phyloP scores from a whole-genome alignment of 2,329 filamentous ascomycete genomes.

The Didymosphaeria variabile region DNA sequence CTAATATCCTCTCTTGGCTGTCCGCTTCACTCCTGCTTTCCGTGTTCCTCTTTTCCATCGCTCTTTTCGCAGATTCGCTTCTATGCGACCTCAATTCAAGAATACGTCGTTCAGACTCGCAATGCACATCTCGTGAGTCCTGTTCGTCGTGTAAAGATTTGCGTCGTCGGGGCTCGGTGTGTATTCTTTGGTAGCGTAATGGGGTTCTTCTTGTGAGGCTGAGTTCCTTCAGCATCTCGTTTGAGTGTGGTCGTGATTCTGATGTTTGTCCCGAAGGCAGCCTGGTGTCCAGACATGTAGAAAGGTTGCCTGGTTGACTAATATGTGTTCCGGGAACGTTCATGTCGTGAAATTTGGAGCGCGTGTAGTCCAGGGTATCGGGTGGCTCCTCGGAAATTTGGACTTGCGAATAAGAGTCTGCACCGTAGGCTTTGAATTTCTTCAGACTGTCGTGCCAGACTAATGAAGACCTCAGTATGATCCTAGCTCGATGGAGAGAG shows the following conservation, averaged over 20 bases:
- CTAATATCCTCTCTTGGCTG: not conserved
- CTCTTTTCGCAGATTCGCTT: not conserved
- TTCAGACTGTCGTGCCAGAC: too few relatives aligned
- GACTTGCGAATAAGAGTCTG: too few relatives aligned
- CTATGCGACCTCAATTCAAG: not conserved
- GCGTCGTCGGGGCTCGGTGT: not conserved
- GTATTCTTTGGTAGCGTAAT: not conserved
- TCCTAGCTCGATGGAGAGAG: too few relatives aligned
- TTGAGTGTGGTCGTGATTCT: not conserved
- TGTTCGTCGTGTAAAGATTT: not conserved
- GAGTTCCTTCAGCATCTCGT: not conserved
- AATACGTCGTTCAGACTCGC: not conserved
- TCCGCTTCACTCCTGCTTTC: not conserved
- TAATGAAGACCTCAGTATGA: too few relatives aligned
- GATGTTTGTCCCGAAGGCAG: conserved; percentile 9
- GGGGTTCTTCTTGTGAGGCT: not conserved
- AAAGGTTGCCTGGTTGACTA: too few relatives aligned
- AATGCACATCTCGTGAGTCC: not conserved
- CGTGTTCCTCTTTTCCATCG: not conserved
- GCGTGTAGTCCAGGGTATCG: too few relatives aligned
- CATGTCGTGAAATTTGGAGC: too few relatives aligned
- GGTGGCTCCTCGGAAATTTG: too few relatives aligned
- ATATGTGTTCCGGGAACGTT: too few relatives aligned
- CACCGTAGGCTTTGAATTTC: too few relatives aligned
- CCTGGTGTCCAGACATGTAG: not conserved